Conservation (phyloP, 441 rosid species). For the Pelargonium fulgidum region DNA sequence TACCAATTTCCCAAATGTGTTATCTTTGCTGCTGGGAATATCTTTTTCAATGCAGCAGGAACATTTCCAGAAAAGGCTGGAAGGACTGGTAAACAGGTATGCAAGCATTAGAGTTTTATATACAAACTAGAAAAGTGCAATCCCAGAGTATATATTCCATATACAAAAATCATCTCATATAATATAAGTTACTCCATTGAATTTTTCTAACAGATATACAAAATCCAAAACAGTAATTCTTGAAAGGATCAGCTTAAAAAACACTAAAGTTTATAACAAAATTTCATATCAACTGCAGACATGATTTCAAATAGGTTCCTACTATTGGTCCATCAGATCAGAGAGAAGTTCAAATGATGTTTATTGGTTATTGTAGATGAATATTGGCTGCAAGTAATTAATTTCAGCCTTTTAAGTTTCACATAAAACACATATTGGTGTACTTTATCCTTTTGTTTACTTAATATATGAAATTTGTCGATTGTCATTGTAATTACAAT, state of each 20-base stretch:
- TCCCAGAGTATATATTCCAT: background rate
- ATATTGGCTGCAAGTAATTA: no score
- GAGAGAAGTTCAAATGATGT: background rate
- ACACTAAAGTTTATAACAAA: background rate
- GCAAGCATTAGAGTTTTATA: conserved; percentile 11
- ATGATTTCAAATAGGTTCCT: conserved; percentile 1
- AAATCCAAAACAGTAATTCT: background rate
- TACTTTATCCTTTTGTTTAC: no score
- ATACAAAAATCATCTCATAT: background rate
- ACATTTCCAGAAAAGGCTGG: conserved; percentile 74
- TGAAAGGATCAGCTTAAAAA: background rate
- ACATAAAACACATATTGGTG: no score
- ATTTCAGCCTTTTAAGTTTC: no score
- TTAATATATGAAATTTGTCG: no score
- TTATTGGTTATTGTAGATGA: background rate
- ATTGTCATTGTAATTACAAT: background rate
- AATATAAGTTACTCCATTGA: background rate
- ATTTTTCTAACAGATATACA: background rate
- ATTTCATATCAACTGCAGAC: background rate
- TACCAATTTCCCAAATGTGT: conserved; percentile 65
- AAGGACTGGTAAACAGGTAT: conserved; percentile 43
- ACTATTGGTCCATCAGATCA: background rate
- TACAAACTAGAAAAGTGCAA: background rate
- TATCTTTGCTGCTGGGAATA: conserved; percentile 64
- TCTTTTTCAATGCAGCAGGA: conserved; percentile 46